These are phyloP conservation scores for Dactylellina sp. DNA, from an alignment of 2,329 filamentous ascomycete species.

Conservation along the genomic window DNA sequence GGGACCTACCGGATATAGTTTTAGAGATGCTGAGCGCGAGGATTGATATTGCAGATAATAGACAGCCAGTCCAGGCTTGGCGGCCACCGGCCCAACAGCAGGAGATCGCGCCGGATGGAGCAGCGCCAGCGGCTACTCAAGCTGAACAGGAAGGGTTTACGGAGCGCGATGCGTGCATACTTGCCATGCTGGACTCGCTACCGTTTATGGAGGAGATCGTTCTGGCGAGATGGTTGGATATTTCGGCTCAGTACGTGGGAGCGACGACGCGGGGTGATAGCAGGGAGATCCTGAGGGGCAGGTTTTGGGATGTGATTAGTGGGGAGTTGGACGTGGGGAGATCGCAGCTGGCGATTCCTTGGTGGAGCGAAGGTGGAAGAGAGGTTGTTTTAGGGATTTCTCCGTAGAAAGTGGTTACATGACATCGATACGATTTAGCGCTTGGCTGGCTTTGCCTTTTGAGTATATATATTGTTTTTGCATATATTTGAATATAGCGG, in stretches of 20 bases:
- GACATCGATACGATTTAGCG: slow-evolving; percentile 7
- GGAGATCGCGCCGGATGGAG: slow-evolving; percentile 58
- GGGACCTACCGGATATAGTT: slow-evolving; percentile 81
- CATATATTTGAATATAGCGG: slow-evolving; percentile 12
- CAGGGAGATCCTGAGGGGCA: slow-evolving; percentile 71
- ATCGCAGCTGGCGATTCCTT: slow-evolving; percentile 80
- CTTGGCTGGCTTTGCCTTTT: neutral
- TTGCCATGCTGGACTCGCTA: slow-evolving; percentile 83
- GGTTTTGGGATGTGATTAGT: slow-evolving; percentile 82
- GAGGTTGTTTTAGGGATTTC: slow-evolving; percentile 58
- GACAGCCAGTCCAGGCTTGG: slow-evolving; percentile 63
- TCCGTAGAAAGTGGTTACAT: neutral
- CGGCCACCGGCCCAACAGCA: slow-evolving; percentile 61
- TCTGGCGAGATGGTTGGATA: slow-evolving; percentile 82
- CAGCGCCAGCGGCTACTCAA: slow-evolving; percentile 61
- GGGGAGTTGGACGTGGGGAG: slow-evolving; percentile 91
- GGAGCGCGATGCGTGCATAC: slow-evolving; percentile 79
- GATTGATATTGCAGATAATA: slow-evolving; percentile 62
- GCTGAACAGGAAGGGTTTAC: slow-evolving; percentile 65
- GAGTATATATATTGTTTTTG: slow-evolving; percentile 7
- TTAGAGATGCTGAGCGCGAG: slow-evolving; percentile 81
- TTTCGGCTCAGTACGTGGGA: slow-evolving; percentile 74
- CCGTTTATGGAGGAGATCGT: slow-evolving; percentile 77
- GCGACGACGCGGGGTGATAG: slow-evolving; percentile 71
- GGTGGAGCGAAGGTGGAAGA: slow-evolving; percentile 77